phyloP scores from a whole-genome alignment of 192 early-diverging fungal genomes.

The Lobulomyces angularis region DNA sequence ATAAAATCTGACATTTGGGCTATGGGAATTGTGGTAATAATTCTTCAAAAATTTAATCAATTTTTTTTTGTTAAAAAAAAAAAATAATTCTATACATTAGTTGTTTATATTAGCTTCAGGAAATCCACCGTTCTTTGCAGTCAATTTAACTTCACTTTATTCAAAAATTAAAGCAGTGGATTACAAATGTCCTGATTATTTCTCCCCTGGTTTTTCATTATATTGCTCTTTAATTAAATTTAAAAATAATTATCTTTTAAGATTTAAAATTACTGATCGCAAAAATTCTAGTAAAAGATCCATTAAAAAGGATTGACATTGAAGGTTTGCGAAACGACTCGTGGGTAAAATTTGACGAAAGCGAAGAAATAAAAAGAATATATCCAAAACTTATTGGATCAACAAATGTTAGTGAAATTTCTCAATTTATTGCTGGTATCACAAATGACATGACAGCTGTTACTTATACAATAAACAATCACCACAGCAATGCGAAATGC shows the following conservation, averaged over 20 bases:
- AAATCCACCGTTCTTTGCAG: conserved; percentile 38
- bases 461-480: too few species aligned
- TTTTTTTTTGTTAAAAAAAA: too few species aligned
- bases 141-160: conserved; percentile 37
- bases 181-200: conserved; percentile 46
- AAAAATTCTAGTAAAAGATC: conserved; percentile 44
- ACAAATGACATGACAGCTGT: too few species aligned
- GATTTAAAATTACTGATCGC: conserved; percentile 32
- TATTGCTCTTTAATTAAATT: conserved; percentile 4
- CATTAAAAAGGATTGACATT: conserved; percentile 34
- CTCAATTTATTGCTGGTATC: too few species aligned
- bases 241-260: neutral
- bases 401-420: too few species aligned
- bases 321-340: conserved; percentile 33
- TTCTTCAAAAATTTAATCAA: too few species aligned
- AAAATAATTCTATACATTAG: too few species aligned
- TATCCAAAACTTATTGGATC: too few species aligned
- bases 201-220: conserved; percentile 25
- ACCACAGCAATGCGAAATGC: too few species aligned
- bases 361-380: too few species aligned
- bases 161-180: conserved; percentile 45
- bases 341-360: conserved; percentile 50
- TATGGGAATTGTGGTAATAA: conserved; percentile 56
- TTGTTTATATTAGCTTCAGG: conserved; percentile 50
- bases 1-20: conserved; percentile 56